Conservation (phyloP, 495 filamentous ascomycete species). For the Neurospora pannonica region DNA sequence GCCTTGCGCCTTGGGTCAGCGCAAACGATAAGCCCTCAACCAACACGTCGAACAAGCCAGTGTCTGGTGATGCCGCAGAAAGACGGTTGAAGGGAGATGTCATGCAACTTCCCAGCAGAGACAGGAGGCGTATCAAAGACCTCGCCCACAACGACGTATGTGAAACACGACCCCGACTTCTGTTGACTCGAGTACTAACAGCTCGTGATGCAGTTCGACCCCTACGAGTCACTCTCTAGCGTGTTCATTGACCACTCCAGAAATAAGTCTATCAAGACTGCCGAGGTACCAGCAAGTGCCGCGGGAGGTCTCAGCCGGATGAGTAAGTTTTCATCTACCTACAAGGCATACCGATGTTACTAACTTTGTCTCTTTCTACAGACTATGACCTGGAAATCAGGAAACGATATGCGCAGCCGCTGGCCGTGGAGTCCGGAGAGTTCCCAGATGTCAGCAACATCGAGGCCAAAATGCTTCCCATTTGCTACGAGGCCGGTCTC, state of each 20-base stretch:
- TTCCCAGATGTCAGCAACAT: slow-evolving; percentile 79
- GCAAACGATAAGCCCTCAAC: slow-evolving; percentile 86
- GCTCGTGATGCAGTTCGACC: slow-evolving; percentile 47
- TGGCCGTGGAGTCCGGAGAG: slow-evolving; percentile 83
- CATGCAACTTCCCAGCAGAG: slow-evolving; percentile 81
- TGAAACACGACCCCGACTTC: not conserved
- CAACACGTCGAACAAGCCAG: slow-evolving; percentile 64
- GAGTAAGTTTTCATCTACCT: slow-evolving; percentile 48
- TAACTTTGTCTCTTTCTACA: slow-evolving; percentile 20
- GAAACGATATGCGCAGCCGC: slow-evolving; percentile 79
- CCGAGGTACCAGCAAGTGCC: slow-evolving; percentile 71
- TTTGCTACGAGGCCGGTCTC: slow-evolving; percentile 88
- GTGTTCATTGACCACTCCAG: slow-evolving; percentile 60
- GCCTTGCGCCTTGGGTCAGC: slow-evolving; percentile 90
- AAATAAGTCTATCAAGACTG: slow-evolving; percentile 53
- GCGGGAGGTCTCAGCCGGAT: slow-evolving; percentile 72
- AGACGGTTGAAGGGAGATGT: slow-evolving; percentile 85
- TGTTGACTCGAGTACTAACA: slow-evolving; percentile 4
- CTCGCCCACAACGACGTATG: slow-evolving; percentile 48
- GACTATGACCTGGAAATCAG: slow-evolving; percentile 89
- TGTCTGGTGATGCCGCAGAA: slow-evolving; percentile 82
- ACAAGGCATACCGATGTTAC: not conserved
- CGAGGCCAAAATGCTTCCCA: slow-evolving; percentile 77
- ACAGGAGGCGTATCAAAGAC: slow-evolving; percentile 79
- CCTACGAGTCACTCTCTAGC: slow-evolving; percentile 51